Evolutionary conservation across 1,284 basidiomycete genomes (phyloP).

Genomic region (Hemileia vastatrix): DNA sequence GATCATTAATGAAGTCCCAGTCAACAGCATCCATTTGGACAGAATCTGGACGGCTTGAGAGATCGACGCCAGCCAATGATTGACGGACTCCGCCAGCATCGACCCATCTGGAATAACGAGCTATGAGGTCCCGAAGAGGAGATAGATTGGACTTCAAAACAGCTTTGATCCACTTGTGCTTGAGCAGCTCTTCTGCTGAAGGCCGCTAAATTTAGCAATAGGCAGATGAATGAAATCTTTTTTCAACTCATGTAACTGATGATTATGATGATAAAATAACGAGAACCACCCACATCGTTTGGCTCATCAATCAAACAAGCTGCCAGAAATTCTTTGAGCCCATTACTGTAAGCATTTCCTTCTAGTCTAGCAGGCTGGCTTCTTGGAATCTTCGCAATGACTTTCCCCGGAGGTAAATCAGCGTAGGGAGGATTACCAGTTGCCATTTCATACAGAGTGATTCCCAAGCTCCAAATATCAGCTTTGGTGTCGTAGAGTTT

Average conservation of each 20-base stretch:
- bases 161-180: conserved; percentile 86
- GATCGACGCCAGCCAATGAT: conserved; percentile 57
- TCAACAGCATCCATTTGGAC: conserved; percentile 9
- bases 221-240: not conserved
- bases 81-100: conserved; percentile 68
- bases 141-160: conserved; percentile 60
- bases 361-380: conserved; percentile 76
- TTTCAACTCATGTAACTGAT: conserved; percentile 4
- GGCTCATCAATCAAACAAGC: conserved; percentile 77
- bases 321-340: conserved; percentile 80
- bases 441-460: conserved; percentile 88
- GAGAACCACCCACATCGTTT: conserved; percentile 53
- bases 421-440: conserved; percentile 84
- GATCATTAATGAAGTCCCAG: conserved; percentile 23
- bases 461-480: conserved; percentile 93
- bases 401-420: conserved; percentile 63
- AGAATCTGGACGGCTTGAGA: not conserved
- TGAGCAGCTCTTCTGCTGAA: conserved; percentile 76
- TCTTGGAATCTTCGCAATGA: conserved; percentile 81
- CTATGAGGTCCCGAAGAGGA: conserved; percentile 71
- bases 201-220: conserved; percentile 64
- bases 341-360: conserved; percentile 62
- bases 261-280: conserved; percentile 15
- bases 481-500: conserved; percentile 87
- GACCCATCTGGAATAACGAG: conserved; percentile 64